A percentile compares a stretch with the other conserved stretches of the same genome.
These are phyloP conservation scores for Paramecium bursaria DNA, from an alignment of 73 alveolate species.

Conservation along the genomic window DNA sequence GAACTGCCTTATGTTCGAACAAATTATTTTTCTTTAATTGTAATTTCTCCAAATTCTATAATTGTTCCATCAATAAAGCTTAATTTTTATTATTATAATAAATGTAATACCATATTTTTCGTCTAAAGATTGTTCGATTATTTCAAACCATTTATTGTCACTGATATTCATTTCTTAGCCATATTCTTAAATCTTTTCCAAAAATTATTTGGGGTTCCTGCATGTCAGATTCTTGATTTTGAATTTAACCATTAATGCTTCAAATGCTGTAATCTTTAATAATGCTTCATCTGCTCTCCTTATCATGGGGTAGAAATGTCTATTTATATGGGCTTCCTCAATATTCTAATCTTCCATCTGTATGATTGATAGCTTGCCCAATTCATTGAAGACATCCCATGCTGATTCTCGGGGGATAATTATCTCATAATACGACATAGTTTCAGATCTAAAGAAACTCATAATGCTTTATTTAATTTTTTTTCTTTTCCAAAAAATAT, in stretches of 20 bases:
- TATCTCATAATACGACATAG: slow-evolving; percentile 92
- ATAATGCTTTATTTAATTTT: slow-evolving; percentile 31
- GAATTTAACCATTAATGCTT: slow-evolving; percentile 70
- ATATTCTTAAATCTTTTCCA: slow-evolving; percentile 67
- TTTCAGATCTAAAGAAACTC: slow-evolving; percentile 93
- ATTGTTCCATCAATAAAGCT: slow-evolving; percentile 43
- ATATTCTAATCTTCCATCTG: slow-evolving; percentile 87
- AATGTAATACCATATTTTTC: slow-evolving; percentile 31
- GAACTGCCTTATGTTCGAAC: slow-evolving; percentile 65
- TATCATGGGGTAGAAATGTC: slow-evolving; percentile 73
- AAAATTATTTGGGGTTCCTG: slow-evolving; percentile 60
- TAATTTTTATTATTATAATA: slow-evolving; percentile 11
- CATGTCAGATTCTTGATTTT: slow-evolving; percentile 73
- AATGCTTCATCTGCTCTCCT: slow-evolving; percentile 85
- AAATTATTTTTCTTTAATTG: slow-evolving; percentile 63
- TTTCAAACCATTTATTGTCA: slow-evolving; percentile 70
- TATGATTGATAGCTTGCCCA: slow-evolving; percentile 86
- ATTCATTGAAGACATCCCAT: slow-evolving; percentile 88
- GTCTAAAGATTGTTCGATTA: slow-evolving; percentile 54
- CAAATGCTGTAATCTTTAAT: slow-evolving; percentile 65
- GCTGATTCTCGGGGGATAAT: slow-evolving; percentile 92
- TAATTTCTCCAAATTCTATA: slow-evolving; percentile 7
- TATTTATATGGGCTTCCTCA: slow-evolving; percentile 79
- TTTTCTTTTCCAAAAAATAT: not conserved
- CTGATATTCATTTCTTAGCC: slow-evolving; percentile 13